These are phyloP conservation scores for Epicoccum sorghinum DNA, from an alignment of 2,329 filamentous ascomycete genomes.

Conservation along the genomic window DNA sequence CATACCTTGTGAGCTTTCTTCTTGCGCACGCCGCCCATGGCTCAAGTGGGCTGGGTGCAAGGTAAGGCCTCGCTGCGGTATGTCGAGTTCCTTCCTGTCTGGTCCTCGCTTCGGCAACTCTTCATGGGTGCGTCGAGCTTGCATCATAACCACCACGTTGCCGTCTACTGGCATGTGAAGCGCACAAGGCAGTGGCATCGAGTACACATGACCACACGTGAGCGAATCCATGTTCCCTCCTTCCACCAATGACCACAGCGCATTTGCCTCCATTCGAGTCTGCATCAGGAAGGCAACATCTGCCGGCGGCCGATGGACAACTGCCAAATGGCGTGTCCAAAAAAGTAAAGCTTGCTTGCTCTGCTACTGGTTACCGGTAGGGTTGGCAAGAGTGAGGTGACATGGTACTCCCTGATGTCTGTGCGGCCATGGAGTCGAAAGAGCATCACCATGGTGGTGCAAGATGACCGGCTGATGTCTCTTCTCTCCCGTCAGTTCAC, in stretches of 20 bases:
- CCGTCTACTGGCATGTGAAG: constrained; percentile 24
- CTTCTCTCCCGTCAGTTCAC: constrained; percentile 5
- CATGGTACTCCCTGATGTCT: constrained; percentile 6
- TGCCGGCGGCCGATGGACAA: constrained; percentile 1
- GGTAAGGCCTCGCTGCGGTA: constrained; percentile 3
- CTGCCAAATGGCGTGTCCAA: constrained; percentile 4
- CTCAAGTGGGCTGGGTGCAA: not conserved
- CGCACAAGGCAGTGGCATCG: constrained; percentile 3
- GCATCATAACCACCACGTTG: constrained; percentile 8
- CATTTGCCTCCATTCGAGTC: constrained; percentile 26
- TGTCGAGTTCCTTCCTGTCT: constrained; percentile 8
- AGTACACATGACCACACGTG: constrained; percentile 24
- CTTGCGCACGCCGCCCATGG: not conserved
- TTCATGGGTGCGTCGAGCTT: constrained; percentile 3
- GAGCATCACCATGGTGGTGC: constrained; percentile 15
- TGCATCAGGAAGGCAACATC: constrained; percentile 17
- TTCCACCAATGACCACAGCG: constrained; percentile 13
- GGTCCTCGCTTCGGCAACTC: constrained; percentile 11
- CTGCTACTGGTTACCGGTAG: not conserved
- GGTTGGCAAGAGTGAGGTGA: constrained; percentile 1
- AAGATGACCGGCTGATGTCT: constrained; percentile 19
- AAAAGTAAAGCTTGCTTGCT: not conserved
- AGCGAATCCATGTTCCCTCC: constrained; percentile 10
- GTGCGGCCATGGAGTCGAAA: constrained; percentile 8
- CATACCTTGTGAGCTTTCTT: not conserved